Conservation (phyloP, 441 rosid species). For the Gossypium davidsonii region DNA sequence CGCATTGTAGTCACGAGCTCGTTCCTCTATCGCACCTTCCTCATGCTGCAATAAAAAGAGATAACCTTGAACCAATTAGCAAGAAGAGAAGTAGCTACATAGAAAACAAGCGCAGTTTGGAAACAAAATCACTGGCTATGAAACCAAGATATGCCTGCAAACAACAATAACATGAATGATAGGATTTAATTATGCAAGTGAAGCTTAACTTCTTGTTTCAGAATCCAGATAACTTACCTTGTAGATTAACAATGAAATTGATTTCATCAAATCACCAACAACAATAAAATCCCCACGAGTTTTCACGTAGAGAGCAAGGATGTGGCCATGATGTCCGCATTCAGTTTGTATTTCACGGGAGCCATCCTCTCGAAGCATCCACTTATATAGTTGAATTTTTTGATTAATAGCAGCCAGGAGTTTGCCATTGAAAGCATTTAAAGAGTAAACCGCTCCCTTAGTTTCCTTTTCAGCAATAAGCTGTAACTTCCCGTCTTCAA, state of each 20-base stretch:
- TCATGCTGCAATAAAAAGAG: slow-evolving; percentile 32
- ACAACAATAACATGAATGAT: not conserved
- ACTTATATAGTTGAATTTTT: slow-evolving; percentile 88
- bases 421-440: slow-evolving; percentile 91
- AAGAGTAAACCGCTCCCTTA: slow-evolving; percentile 84
- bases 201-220: not conserved
- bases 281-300: slow-evolving; percentile 98
- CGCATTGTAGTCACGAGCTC: slow-evolving; percentile 94
- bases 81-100: not conserved
- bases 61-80: not conserved
- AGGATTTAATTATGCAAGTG: not conserved
- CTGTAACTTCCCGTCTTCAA: slow-evolving; percentile 85
- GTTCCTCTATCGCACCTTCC: slow-evolving; percentile 97
- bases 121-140: not conserved
- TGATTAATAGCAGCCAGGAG: slow-evolving; percentile 92
- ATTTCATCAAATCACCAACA: slow-evolving; percentile 97
- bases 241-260: slow-evolving; percentile 83
- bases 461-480: slow-evolving; percentile 93
- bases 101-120: not conserved
- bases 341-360: slow-evolving; percentile 87
- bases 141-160: not conserved
- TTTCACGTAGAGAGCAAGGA: slow-evolving; percentile 92
- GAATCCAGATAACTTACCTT: slow-evolving; percentile 40
- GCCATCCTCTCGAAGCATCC: slow-evolving; percentile 96
- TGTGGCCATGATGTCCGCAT: slow-evolving; percentile 98